Percentiles rank a stretch among this genome's conserved stretches.
Evolutionary conservation across 495 filamentous ascomycete genomes (phyloP).

Genomic region (Penicillium desertorum): DNA sequence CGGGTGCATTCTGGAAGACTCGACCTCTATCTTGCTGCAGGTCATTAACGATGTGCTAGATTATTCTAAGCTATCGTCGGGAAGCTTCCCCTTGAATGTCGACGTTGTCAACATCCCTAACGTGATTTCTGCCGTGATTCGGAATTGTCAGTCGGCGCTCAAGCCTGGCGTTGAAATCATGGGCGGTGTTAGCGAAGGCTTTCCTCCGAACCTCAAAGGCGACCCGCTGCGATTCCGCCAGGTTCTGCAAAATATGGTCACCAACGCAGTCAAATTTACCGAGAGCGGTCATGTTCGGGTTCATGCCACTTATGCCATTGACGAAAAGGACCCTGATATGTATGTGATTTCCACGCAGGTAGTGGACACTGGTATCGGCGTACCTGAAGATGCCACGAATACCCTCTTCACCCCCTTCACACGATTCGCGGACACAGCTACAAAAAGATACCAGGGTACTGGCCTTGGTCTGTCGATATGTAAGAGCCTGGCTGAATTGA

Average conservation of each 20-base stretch:
- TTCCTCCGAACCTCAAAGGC: conserved; percentile 49
- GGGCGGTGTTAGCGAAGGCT: conserved; percentile 45
- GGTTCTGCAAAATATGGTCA: conserved; percentile 81
- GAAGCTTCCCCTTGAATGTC: conserved; percentile 73
- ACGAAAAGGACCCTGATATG: conserved; percentile 37
- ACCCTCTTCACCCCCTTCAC: conserved; percentile 83
- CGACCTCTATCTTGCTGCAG: conserved; percentile 75
- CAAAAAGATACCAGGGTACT: conserved; percentile 75
- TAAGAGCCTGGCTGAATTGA: conserved; percentile 76
- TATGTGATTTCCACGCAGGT: conserved; percentile 56
- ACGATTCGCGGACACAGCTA: conserved; percentile 78
- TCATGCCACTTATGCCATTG: conserved; percentile 51
- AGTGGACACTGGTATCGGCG: conserved; percentile 81
- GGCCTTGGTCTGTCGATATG: conserved; percentile 79
- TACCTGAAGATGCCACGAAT: conserved; percentile 69
- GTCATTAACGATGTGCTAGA: conserved; percentile 91
- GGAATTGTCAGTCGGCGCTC: conserved; percentile 53
- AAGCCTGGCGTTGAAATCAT: conserved; percentile 59
- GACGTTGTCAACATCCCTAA: conserved; percentile 67
- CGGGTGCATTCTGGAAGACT: conserved; percentile 75
- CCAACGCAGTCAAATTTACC: conserved; percentile 89
- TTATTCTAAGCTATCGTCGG: conserved; percentile 83
- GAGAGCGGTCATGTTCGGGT: conserved; percentile 65
- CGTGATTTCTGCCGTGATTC: conserved; percentile 54
- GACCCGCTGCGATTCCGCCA: conserved; percentile 79